These are phyloP conservation scores for Gossypium australe DNA, from an alignment of 345 rosid species.

Conservation along the genomic window DNA sequence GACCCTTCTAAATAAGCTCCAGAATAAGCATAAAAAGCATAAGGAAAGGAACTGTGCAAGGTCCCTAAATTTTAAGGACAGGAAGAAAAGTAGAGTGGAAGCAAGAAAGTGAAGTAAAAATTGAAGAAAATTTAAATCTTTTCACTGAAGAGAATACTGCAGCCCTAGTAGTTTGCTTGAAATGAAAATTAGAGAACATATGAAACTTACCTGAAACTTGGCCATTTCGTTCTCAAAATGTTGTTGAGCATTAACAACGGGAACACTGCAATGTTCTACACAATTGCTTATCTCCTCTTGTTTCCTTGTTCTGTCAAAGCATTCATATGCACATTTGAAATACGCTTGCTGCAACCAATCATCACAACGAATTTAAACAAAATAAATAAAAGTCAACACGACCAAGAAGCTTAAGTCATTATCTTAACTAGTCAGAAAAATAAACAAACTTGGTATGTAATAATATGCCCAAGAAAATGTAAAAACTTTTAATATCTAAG, in stretches of 20 bases:
- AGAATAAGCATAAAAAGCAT: too few species aligned
- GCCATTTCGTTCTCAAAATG: constrained; percentile 83
- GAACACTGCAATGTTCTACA: constrained; percentile 69
- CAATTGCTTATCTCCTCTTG: constrained; percentile 79
- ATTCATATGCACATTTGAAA: constrained; percentile 85
- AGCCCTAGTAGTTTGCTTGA: neutral
- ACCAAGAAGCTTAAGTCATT: neutral
- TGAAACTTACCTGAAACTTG: constrained; percentile 71
- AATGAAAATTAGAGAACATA: neutral
- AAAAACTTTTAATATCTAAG: neutral
- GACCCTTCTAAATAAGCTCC: too few species aligned
- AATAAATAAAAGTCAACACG: neutral
- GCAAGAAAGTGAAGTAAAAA: neutral
- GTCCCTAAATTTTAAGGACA: neutral
- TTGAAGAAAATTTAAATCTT: neutral
- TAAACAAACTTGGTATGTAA: neutral
- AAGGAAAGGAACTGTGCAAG: neutral
- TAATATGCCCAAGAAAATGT: neutral
- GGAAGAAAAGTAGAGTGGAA: neutral
- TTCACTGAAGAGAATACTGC: neutral
- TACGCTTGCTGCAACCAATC: constrained; percentile 74
- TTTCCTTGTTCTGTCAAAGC: constrained; percentile 74
- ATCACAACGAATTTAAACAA: constrained; percentile 4
- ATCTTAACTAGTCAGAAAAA: neutral
- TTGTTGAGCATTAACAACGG: constrained; percentile 68